Conservation (phyloP, 1,284 basidiomycete genomes). For the Tausonia pullulans region DNA sequence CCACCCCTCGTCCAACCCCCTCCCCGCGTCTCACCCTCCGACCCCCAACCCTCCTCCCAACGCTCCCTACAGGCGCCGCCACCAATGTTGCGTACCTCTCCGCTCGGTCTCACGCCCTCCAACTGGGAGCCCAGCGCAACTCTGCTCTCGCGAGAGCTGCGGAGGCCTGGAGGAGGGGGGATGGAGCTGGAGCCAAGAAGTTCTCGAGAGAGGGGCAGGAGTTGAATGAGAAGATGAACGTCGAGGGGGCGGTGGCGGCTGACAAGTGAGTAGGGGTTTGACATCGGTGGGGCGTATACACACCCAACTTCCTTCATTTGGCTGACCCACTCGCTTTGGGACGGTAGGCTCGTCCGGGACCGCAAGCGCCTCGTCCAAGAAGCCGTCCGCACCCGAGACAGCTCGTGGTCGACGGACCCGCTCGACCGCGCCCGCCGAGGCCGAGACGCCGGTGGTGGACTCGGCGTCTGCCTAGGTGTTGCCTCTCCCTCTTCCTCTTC, state of each 20-base stretch:
- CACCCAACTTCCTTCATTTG: not conserved
- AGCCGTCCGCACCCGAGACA: slow-evolving; percentile 53
- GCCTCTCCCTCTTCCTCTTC: slow-evolving; percentile 23
- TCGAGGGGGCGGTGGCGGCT: slow-evolving; percentile 61
- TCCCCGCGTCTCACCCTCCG: slow-evolving; percentile 74
- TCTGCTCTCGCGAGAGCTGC: slow-evolving; percentile 90
- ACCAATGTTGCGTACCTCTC: slow-evolving; percentile 73
- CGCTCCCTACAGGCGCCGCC: slow-evolving; percentile 67
- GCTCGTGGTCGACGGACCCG: slow-evolving; percentile 69
- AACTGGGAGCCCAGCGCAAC: slow-evolving; percentile 84
- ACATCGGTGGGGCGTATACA: not conserved
- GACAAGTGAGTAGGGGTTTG: not conserved
- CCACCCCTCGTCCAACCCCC: slow-evolving; percentile 27
- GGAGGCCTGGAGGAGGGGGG: slow-evolving; percentile 85
- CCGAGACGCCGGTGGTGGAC: slow-evolving; percentile 61
- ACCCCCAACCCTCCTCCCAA: slow-evolving; percentile 72
- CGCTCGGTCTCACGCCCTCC: slow-evolving; percentile 72
- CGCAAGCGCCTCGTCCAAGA: slow-evolving; percentile 62
- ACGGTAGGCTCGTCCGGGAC: slow-evolving; percentile 56
- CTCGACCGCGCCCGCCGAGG: slow-evolving; percentile 66
- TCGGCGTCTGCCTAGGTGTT: slow-evolving; percentile 77
- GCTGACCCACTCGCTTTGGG: too few species aligned
- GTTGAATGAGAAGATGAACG: slow-evolving; percentile 75
- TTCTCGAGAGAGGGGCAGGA: slow-evolving; percentile 89
- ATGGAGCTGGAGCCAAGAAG: slow-evolving; percentile 85